Evolutionary conservation across 148 eudicot species (phyloP).

Genomic region (Chenopodium suecicum): DNA sequence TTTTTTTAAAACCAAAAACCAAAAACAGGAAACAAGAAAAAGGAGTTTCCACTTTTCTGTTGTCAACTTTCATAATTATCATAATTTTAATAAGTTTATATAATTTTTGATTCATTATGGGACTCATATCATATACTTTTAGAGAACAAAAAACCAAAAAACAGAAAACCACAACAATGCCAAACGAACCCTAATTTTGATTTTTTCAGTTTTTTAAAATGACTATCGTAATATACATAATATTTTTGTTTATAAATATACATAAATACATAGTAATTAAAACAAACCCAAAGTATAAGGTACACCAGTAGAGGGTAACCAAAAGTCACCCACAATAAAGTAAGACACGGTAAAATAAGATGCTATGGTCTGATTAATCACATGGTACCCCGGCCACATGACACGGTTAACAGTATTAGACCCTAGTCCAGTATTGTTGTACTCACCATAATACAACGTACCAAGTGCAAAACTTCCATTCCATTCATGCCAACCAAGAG

Average conservation of each 20-base stretch:
- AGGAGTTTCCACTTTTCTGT: too few relatives aligned
- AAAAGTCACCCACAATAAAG: conserved; percentile 19
- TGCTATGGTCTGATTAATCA: conserved; percentile 12
- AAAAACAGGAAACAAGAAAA: too few relatives aligned
- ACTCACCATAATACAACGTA: conserved; percentile 44
- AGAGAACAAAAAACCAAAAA: too few relatives aligned
- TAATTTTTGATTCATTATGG: too few relatives aligned
- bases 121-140: too few relatives aligned
- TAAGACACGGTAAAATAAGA: conserved; percentile 24
- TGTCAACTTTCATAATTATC: too few relatives aligned
- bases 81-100: too few relatives aligned
- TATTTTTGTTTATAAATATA: too few relatives aligned
- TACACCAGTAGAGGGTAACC: conserved; percentile 28
- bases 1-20: too few relatives aligned
- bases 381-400: conserved; percentile 42
- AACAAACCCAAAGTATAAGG: conserved; percentile 18
- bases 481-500: conserved; percentile 43
- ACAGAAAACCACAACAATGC: too few relatives aligned
- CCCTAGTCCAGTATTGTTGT: conserved; percentile 38
- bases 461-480: conserved; percentile 31
- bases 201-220: too few relatives aligned
- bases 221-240: too few relatives aligned
- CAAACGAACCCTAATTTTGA: background rate
- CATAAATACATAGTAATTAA: background rate
- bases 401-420: conserved; percentile 25